A percentile compares a stretch with the other conserved stretches of the same genome.
Conservation (phyloP, 768 basidiomycete genomes). For the Termitomyces sp. region DNA sequence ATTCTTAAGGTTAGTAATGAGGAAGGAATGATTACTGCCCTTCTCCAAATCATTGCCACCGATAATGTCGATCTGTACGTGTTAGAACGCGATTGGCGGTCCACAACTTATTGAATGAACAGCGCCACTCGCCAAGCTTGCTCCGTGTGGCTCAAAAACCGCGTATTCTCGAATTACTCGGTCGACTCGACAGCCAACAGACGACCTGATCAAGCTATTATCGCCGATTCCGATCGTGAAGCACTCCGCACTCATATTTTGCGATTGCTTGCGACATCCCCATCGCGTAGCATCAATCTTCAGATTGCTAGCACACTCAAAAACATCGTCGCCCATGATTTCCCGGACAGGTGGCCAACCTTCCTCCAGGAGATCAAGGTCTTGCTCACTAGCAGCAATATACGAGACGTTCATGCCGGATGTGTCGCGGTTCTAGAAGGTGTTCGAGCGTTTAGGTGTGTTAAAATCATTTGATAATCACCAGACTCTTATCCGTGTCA, state of each 20-base stretch:
- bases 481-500: neutral
- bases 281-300: slow-evolving; percentile 64
- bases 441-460: slow-evolving; percentile 72
- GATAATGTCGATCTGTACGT: slow-evolving; percentile 77
- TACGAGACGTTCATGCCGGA: slow-evolving; percentile 77
- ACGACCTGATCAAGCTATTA: slow-evolving; percentile 60
- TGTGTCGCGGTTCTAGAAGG: slow-evolving; percentile 76
- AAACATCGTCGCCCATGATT: slow-evolving; percentile 71
- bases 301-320: slow-evolving; percentile 77
- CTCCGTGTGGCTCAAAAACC: slow-evolving; percentile 89
- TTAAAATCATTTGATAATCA: slow-evolving; percentile 6
- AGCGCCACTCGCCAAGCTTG: slow-evolving; percentile 84
- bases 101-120: slow-evolving; percentile 7
- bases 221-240: slow-evolving; percentile 66
- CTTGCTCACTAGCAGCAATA: slow-evolving; percentile 59
- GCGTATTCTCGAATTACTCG: slow-evolving; percentile 66
- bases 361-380: slow-evolving; percentile 66
- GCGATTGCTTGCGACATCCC: slow-evolving; percentile 64
- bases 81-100: slow-evolving; percentile 30
- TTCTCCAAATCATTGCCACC: slow-evolving; percentile 81
- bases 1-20: slow-evolving; percentile 62
- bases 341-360: slow-evolving; percentile 72
- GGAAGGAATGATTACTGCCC: slow-evolving; percentile 80
- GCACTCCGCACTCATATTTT: slow-evolving; percentile 69
- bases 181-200: slow-evolving; percentile 35